These are phyloP conservation scores for Sclerotinia subarctica DNA, from an alignment of 2,329 filamentous ascomycete genomes.

Conservation along the genomic window DNA sequence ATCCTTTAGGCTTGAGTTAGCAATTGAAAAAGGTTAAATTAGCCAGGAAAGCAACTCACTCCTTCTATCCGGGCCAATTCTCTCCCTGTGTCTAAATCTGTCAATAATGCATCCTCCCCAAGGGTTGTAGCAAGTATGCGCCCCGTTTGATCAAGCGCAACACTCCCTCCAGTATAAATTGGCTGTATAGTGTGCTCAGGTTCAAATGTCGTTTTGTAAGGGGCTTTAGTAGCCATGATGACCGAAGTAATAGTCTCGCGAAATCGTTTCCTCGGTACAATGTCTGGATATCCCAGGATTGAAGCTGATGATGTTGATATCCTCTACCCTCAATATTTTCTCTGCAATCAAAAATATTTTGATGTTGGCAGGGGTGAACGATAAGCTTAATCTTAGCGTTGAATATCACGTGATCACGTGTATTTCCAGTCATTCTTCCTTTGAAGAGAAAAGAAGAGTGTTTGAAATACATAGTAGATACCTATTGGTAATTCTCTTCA, in stretches of 20 bases:
- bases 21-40: constrained; percentile 20
- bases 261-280: not conserved
- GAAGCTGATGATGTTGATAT: constrained; percentile 1
- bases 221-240: constrained; percentile 58
- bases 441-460: not conserved
- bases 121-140: constrained; percentile 81
- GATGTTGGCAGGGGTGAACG: constrained; percentile 21
- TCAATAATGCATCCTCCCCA: constrained; percentile 88
- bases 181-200: constrained; percentile 79
- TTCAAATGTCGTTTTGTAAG: constrained; percentile 85
- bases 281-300: not conserved
- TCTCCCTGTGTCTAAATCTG: constrained; percentile 76
- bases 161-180: constrained; percentile 88
- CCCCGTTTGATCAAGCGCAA: constrained; percentile 77
- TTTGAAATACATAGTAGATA: not conserved
- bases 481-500: not conserved
- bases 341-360: constrained; percentile 25
- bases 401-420: constrained; percentile 1
- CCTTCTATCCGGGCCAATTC: constrained; percentile 86
- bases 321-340: constrained; percentile 1
- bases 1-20: constrained; percentile 52
- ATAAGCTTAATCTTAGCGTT: constrained; percentile 32
- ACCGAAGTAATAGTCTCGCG: not conserved
- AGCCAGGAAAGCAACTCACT: constrained; percentile 33
- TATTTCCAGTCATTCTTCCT: not conserved